Evolutionary conservation across 2,329 filamentous ascomycete genomes (phyloP).

Genomic region (Orbilia javanica): DNA sequence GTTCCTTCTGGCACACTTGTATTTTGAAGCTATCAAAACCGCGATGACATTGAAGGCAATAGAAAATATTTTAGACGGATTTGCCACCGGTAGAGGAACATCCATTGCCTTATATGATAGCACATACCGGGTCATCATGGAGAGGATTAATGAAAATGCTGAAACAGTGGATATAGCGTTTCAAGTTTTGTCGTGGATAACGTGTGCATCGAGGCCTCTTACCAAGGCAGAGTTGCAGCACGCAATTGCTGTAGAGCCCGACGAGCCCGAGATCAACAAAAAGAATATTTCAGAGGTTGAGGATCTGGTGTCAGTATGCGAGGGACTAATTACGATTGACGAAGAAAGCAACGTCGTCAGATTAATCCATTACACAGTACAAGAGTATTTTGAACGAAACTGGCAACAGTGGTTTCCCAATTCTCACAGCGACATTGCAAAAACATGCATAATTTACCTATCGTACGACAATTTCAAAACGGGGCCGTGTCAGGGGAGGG

Average conservation of each 20-base stretch:
- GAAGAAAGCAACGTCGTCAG: constrained; percentile 60
- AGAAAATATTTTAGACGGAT: constrained; percentile 62
- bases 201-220: constrained; percentile 11
- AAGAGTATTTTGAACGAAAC: constrained; percentile 62
- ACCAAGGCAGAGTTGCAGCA: constrained; percentile 19
- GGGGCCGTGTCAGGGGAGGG: not conserved
- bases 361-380: constrained; percentile 63
- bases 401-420: not conserved
- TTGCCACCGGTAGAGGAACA: constrained; percentile 62
- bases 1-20: constrained; percentile 66
- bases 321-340: constrained; percentile 62
- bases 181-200: constrained; percentile 32
- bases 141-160: not conserved
- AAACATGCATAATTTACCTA: constrained; percentile 23
- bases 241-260: constrained; percentile 15
- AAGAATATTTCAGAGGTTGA: constrained; percentile 8
- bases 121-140: constrained; percentile 14
- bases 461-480: constrained; percentile 28
- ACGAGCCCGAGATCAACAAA: not conserved
- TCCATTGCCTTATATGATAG: constrained; percentile 8
- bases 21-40: constrained; percentile 64
- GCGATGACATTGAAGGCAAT: constrained; percentile 64
- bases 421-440: constrained; percentile 10
- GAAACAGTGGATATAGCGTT: not conserved
- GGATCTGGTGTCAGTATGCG: constrained; percentile 58